phyloP scores from a whole-genome alignment of 2,329 filamentous ascomycete species.

The Paraconiothyrium brasiliense region DNA sequence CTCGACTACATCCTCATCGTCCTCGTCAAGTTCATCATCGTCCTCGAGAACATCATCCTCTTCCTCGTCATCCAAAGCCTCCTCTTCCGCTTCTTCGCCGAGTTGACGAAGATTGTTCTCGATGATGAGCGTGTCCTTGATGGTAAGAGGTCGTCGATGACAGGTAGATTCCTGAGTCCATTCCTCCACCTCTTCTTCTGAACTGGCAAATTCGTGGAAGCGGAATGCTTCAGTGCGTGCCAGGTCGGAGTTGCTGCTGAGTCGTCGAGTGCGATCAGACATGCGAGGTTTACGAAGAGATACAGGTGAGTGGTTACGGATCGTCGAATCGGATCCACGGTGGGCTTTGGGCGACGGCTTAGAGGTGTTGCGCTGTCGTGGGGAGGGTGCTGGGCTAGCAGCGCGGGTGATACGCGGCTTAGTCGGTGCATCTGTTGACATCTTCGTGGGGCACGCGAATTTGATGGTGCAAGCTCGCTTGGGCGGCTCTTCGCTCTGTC shows the following conservation, averaged over 20 bases:
- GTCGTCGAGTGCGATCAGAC: slow-evolving; percentile 44
- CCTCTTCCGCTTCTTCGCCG: slow-evolving; percentile 89
- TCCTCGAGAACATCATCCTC: slow-evolving; percentile 46
- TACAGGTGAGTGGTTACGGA: slow-evolving; percentile 59
- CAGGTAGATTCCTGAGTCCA: slow-evolving; percentile 81
- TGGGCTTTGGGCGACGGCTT: slow-evolving; percentile 47
- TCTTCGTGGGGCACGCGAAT: slow-evolving; percentile 74
- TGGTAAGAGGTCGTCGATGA: slow-evolving; percentile 77
- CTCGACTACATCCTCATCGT: slow-evolving; percentile 57
- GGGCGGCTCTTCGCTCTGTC: slow-evolving; percentile 46
- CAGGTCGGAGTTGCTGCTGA: slow-evolving; percentile 52
- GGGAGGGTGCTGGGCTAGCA: slow-evolving; percentile 55
- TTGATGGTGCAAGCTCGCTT: slow-evolving; percentile 73
- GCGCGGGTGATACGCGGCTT: slow-evolving; percentile 52
- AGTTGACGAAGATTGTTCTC: slow-evolving; percentile 88
- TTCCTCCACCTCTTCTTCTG: slow-evolving; percentile 84
- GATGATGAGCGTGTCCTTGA: slow-evolving; percentile 88
- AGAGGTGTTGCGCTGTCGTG: slow-evolving; percentile 38
- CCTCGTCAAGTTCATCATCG: slow-evolving; percentile 54
- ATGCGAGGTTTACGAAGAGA: slow-evolving; percentile 51
- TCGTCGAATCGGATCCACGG: slow-evolving; percentile 61
- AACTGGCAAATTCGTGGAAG: slow-evolving; percentile 94
- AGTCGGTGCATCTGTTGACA: slow-evolving; percentile 50
- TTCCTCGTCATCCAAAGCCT: slow-evolving; percentile 74
- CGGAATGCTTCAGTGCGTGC: slow-evolving; percentile 64